phyloP scores from a whole-genome alignment of 345 rosid species.

The Orychophragmus violaceus region DNA sequence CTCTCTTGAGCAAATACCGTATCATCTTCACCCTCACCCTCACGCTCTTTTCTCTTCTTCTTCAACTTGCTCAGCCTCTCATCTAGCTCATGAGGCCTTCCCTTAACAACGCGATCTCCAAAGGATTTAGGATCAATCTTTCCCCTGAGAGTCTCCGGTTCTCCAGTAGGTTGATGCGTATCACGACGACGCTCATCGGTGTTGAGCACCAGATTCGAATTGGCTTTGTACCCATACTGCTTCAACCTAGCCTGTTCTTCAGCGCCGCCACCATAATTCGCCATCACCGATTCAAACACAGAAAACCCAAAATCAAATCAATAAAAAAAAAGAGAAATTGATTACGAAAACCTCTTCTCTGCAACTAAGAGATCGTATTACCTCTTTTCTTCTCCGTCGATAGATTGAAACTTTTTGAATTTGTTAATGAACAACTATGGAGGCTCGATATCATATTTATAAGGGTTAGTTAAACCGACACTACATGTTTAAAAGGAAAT shows the following conservation, averaged over 20 bases:
- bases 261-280: slow-evolving; percentile 88
- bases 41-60: slow-evolving; percentile 81
- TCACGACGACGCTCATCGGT: slow-evolving; percentile 78
- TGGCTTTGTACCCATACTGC: slow-evolving; percentile 91
- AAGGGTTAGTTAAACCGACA: not conserved
- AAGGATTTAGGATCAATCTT: slow-evolving; percentile 68
- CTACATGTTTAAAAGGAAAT: not conserved
- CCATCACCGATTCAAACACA: slow-evolving; percentile 38
- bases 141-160: slow-evolving; percentile 75
- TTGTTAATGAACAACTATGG: not conserved
- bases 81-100: slow-evolving; percentile 72
- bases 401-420: not conserved
- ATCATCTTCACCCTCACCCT: slow-evolving; percentile 33
- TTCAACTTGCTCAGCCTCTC: slow-evolving; percentile 70
- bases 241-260: slow-evolving; percentile 96
- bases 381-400: not conserved
- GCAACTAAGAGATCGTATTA: not conserved
- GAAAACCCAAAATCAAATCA: not conserved
- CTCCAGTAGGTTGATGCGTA: slow-evolving; percentile 71
- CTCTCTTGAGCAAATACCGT: slow-evolving; percentile 35
- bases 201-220: slow-evolving; percentile 78
- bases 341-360: not conserved
- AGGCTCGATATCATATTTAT: not conserved
- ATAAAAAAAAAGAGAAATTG: not conserved
- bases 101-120: slow-evolving; percentile 64